phyloP scores from a whole-genome alignment of 1,284 basidiomycete species.

The Papiliotrema terrestris region DNA sequence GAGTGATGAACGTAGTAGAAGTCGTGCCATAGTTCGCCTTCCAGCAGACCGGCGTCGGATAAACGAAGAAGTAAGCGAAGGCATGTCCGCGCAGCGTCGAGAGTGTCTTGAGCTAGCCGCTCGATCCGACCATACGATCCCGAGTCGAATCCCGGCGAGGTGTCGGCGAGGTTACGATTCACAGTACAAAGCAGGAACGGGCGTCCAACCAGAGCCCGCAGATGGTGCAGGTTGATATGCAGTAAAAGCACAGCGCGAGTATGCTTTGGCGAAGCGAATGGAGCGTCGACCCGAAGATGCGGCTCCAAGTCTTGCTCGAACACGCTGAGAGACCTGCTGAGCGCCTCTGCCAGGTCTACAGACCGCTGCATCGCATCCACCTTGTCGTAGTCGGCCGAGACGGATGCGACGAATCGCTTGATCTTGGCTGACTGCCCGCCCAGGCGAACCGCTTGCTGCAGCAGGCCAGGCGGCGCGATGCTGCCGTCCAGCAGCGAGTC shows the following conservation, averaged over 20 bases:
- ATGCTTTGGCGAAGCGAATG: conserved; percentile 2
- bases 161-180: conserved; percentile 2
- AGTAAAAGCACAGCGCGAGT: conserved; percentile 10
- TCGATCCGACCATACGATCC: background rate
- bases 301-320: conserved; percentile 9
- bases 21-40: conserved; percentile 15
- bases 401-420: conserved; percentile 6
- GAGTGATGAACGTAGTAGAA: conserved; percentile 19
- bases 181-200: conserved; percentile 17
- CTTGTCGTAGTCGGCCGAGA: conserved; percentile 6
- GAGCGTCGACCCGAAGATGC: conserved; percentile 1
- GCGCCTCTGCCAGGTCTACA: conserved; percentile 2
- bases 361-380: conserved; percentile 9
- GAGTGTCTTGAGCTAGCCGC: conserved; percentile 2
- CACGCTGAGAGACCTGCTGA: conserved; percentile 5
- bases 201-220: conserved; percentile 12
- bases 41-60: conserved; percentile 4
- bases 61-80: conserved; percentile 6
- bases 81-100: conserved; percentile 9
- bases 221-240: conserved; percentile 11
- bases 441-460: background rate
- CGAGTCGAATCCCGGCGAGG: background rate
- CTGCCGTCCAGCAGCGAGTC: conserved; percentile 5
- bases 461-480: conserved; percentile 9
- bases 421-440: too few species aligned